Evolutionary conservation across 2,329 filamentous ascomycete species (phyloP), one percentile per base, ranked within the genome.

Genomic region (Amesomyces nigricolor): DNA sequence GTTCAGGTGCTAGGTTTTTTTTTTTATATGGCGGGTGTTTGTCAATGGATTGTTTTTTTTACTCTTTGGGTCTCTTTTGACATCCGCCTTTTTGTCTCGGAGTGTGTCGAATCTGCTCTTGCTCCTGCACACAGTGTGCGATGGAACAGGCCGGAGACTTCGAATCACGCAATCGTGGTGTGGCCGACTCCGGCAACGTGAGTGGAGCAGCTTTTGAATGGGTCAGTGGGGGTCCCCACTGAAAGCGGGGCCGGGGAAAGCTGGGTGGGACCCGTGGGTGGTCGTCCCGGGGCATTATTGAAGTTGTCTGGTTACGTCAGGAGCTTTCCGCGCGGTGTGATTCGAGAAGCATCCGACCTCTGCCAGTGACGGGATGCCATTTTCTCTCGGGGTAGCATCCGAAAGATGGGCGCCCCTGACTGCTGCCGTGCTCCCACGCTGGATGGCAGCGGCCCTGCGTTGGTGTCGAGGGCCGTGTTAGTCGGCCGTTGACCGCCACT

Each of bases 401-500:
- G 52, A 22, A 39, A 47, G n/a, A 35, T 35, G 35, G 29, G 22
- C n/a, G 26, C 44, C 16, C 22, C 38, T 43, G 44, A 29, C n/a
- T 16, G 44, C 47, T 45, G 50, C n/a, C 37, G 30, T 51, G 42
- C 42, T 17, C 29, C 32, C 50, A 10, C 19, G 39, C 50, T 30
- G 32, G 32, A 35, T n/a, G 11, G 22, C 22, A 26, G 22, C 22
- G 22, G 22, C 22, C 22, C 22, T 26, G 22, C 22, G 22, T 26
- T 26, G 22, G 22, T 26, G 22, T 26, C 22, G 22, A 26, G 22
- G 22, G 22, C 14, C 19, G 16, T 26, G 16, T 52, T 14, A 29
- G 17, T 30, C 17, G 6, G 19, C 37, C 30, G 37, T 49, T 56
- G 53, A 56, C 53, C 53, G 53, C 53, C 29, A 56, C 43, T 56